These are phyloP conservation scores for Sarocladium kiliense DNA, from an alignment of 2,329 filamentous ascomycete genomes.

Conservation along the genomic window DNA sequence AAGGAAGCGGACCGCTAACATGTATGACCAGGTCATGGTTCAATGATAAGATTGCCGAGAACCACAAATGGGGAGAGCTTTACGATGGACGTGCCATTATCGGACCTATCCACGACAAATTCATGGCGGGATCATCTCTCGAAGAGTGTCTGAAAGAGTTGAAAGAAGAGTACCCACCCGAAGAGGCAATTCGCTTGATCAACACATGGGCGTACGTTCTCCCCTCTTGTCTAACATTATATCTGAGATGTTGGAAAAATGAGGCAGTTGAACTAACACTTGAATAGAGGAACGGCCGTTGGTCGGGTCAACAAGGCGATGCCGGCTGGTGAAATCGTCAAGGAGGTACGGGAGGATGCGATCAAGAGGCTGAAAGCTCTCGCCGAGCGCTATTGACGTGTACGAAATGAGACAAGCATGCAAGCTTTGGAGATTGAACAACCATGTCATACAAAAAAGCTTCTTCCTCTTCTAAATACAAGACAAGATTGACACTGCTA, in stretches of 20 bases:
- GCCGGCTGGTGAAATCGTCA: slow-evolving; percentile 37
- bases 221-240: not conserved
- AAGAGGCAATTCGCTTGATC: slow-evolving; percentile 25
- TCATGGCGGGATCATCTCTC: slow-evolving; percentile 31
- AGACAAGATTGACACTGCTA: not conserved
- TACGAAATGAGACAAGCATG: not conserved
- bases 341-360: slow-evolving; percentile 32
- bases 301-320: slow-evolving; percentile 37
- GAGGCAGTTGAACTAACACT: slow-evolving; percentile 11
- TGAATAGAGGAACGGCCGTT: slow-evolving; percentile 34
- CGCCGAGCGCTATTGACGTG: not conserved
- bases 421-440: not conserved
- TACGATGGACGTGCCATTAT: slow-evolving; percentile 41
- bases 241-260: not conserved
- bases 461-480: not conserved
- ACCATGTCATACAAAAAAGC: not conserved
- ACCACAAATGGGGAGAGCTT: slow-evolving; percentile 32
- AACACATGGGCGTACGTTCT: slow-evolving; percentile 33
- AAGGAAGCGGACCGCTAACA: too few species aligned
- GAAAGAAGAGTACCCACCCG: slow-evolving; percentile 29
- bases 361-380: slow-evolving; percentile 22
- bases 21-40: slow-evolving; percentile 30
- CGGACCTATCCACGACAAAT: slow-evolving; percentile 33
- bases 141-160: slow-evolving; percentile 36
- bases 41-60: slow-evolving; percentile 35